phyloP scores from a whole-genome alignment of 2,329 filamentous ascomycete species.

The Furcasterigmium sp. region DNA sequence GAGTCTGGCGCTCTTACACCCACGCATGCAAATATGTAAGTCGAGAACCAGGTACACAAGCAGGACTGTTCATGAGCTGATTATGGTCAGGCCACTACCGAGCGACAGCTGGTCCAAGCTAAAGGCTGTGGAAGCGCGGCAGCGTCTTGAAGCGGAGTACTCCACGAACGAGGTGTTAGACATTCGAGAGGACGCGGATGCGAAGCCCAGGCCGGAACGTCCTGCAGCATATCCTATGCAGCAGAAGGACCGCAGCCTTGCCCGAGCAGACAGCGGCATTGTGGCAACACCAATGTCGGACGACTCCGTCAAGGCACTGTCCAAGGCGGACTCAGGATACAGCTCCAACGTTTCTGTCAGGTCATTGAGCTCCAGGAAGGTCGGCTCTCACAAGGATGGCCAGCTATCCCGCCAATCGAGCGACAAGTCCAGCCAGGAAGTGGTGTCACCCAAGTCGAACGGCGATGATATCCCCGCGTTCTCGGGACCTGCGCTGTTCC shows the following conservation, averaged over 20 bases:
- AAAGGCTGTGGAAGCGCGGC: constrained; percentile 39
- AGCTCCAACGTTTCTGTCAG: constrained; percentile 54
- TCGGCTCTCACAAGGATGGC: background rate
- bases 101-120: constrained; percentile 30
- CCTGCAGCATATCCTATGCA: constrained; percentile 11
- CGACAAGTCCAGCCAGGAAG: constrained; percentile 7
- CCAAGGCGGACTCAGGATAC: constrained; percentile 57
- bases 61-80: constrained; percentile 11
- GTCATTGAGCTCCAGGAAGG: constrained; percentile 37
- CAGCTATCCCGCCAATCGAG: background rate
- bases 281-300: constrained; percentile 39
- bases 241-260: constrained; percentile 18
- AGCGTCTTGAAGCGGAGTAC: constrained; percentile 40
- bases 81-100: constrained; percentile 16
- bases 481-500: constrained; percentile 11
- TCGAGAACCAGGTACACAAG: no score
- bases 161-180: constrained; percentile 30
- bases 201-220: constrained; percentile 28
- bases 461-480: constrained; percentile 3
- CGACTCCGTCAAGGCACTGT: constrained; percentile 36
- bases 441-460: constrained; percentile 1
- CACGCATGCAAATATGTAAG: no score
- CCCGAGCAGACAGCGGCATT: constrained; percentile 44
- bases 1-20: no score
- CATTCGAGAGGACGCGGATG: constrained; percentile 36